Conservation (phyloP, 345 rosid genomes). For the Bretschneidera sinensis region DNA sequence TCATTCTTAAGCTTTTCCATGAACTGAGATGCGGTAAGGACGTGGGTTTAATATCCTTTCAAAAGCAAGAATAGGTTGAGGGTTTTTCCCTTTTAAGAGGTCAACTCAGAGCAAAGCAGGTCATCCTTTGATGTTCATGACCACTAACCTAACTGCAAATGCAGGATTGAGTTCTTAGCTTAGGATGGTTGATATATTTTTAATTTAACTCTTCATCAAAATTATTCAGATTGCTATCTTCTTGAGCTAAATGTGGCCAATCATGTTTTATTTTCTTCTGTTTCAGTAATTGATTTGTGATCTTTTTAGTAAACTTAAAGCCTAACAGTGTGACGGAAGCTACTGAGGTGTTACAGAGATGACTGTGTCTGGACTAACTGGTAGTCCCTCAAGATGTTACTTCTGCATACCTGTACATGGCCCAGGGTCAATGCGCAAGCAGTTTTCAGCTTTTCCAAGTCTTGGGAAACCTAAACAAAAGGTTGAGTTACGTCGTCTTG, state of each 20-base stretch:
- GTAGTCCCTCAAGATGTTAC: constrained; percentile 50
- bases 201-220: not conserved
- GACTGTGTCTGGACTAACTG: constrained; percentile 56
- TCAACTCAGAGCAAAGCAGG: no score
- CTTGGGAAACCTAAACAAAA: constrained; percentile 23
- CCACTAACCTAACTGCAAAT: not conserved
- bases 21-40: no score
- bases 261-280: not conserved
- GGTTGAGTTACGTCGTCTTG: constrained; percentile 16
- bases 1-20: no score
- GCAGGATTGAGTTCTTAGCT: not conserved
- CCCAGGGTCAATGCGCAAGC: constrained; percentile 21
- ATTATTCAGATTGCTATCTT: not conserved
- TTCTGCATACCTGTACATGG: constrained; percentile 31
- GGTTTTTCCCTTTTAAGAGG: no score
- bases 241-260: not conserved
- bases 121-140: not conserved
- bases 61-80: no score
- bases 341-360: constrained; percentile 26
- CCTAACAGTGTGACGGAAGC: not conserved
- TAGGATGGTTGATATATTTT: not conserved
- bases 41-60: no score
- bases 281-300: constrained; percentile 10
- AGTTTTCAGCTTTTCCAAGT: constrained; percentile 26
- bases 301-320: not conserved